Percentiles rank a stretch among this genome's conserved stretches.
Conservation (phyloP, 306 rosid genomes). For the Luffa acutangula region DNA sequence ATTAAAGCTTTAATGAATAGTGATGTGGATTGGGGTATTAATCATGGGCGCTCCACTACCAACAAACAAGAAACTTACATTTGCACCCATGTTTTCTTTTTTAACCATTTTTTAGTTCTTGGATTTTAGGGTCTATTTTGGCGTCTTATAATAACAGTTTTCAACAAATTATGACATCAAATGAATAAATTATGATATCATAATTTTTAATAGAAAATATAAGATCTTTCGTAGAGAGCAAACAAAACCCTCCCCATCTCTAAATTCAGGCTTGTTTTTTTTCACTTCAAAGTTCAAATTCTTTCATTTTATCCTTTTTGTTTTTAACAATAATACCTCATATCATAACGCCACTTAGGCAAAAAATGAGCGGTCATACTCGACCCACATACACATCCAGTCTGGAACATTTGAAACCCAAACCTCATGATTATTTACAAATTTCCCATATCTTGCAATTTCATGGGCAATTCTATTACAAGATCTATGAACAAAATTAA, state of each 20-base stretch:
- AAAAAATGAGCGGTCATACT: too few species aligned
- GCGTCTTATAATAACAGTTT: background rate
- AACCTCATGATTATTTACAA: too few species aligned
- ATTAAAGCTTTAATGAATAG: background rate
- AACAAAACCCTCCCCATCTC: background rate
- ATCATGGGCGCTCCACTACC: conserved; percentile 4
- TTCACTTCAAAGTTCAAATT: background rate
- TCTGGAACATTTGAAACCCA: too few species aligned
- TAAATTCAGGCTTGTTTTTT: background rate
- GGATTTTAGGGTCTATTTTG: background rate
- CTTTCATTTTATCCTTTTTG: background rate
- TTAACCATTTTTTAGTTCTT: background rate
- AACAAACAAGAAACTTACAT: background rate
- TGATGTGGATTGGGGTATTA: background rate
- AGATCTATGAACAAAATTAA: too few species aligned
- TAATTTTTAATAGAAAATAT: background rate
- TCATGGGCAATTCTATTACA: too few species aligned
- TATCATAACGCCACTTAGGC: too few species aligned
- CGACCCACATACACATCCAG: too few species aligned
- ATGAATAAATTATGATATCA: background rate
- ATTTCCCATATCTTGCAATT: too few species aligned
- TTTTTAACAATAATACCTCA: too few species aligned
- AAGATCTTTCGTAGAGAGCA: background rate
- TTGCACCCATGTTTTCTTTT: background rate
- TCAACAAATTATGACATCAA: background rate